Base-by-base conservation (phyloP, 495 filamentous ascomycete species). In the Aspergillus nidulans region DNA sequence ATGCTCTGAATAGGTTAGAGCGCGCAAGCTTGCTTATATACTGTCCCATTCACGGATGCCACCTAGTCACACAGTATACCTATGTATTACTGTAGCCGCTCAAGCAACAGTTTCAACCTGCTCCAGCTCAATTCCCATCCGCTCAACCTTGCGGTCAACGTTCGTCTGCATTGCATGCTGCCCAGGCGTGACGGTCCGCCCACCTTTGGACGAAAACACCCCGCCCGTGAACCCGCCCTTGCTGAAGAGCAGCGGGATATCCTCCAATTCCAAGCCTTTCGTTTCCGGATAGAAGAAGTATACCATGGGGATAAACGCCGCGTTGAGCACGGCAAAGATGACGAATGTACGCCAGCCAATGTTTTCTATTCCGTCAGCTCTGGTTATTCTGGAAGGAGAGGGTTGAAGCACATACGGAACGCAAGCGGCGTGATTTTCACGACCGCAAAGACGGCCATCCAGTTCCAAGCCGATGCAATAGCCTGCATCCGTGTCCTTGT, bases 281-380 rank as follows among this genome's bases (percentile, higher is more conserved):
- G 85, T 87, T 66, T 88, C 85, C 6, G 83, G 85, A 63, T 81
- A 87, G 67, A 78, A 77, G 62, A 87, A 79, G 65, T 81, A 88
- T 7, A 86, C 77, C 59, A 85, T 77, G 0, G 83, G 82, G 4
- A 87, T 77, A 71, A 88, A 84, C 26, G 68, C 62, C 23, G 68
- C 67, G 61, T 85, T 83, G 57, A 69, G 55, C 50, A 82, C 71
- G 34, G 81, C 79, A 66, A 81, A 88, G 55, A 86, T 83, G 55
- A 88, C 77, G 62, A 84, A 89, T 51, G 84, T 85, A 36, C 72
- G 67, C 85, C 84, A 88, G 0, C 71, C 66, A 12, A 86, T 73
- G 49, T 72, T 77, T n/a, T 77, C 69, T 62, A 84, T 30, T 56
- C 42, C 32, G 9, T 12, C 15, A 30, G 18, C 12, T 47, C n/a